These are phyloP conservation scores for Phallus indusiatus DNA, from an alignment of 768 basidiomycete species.

Conservation along the genomic window DNA sequence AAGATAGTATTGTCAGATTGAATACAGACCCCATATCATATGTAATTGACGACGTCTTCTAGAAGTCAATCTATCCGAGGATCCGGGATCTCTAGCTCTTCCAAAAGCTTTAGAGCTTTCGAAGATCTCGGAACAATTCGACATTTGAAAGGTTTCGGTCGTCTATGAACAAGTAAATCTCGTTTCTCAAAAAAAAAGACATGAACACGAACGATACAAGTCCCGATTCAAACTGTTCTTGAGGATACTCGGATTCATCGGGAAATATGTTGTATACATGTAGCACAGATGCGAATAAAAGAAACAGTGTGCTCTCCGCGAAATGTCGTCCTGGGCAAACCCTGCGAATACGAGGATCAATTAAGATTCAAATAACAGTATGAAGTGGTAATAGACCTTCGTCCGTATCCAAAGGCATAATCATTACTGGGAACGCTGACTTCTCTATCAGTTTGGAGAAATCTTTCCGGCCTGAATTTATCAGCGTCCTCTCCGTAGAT, in stretches of 20 bases:
- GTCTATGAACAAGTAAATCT: no score
- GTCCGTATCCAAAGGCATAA: not conserved
- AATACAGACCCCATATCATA: no score
- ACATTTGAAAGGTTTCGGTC: no score
- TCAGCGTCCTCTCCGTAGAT: constrained; percentile 39
- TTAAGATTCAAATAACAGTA: not conserved
- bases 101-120: no score
- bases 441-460: constrained; percentile 19
- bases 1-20: no score
- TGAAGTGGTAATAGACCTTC: not conserved
- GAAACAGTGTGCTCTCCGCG: not conserved
- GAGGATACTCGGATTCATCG: not conserved
- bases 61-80: no score
- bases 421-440: not conserved
- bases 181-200: no score
- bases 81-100: no score
- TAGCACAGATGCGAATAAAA: not conserved
- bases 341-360: not conserved
- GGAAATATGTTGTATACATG: not conserved
- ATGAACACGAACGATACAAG: no score
- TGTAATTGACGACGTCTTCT: no score
- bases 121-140: no score
- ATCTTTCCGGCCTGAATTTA: constrained; percentile 46
- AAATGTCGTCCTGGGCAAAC: constrained; percentile 1
- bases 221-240: no score